A percentile compares a stretch with the other conserved stretches of the same genome.
Conservation (phyloP, 208 protist genomes). For the Kentomonas sorsogonicus region DNA sequence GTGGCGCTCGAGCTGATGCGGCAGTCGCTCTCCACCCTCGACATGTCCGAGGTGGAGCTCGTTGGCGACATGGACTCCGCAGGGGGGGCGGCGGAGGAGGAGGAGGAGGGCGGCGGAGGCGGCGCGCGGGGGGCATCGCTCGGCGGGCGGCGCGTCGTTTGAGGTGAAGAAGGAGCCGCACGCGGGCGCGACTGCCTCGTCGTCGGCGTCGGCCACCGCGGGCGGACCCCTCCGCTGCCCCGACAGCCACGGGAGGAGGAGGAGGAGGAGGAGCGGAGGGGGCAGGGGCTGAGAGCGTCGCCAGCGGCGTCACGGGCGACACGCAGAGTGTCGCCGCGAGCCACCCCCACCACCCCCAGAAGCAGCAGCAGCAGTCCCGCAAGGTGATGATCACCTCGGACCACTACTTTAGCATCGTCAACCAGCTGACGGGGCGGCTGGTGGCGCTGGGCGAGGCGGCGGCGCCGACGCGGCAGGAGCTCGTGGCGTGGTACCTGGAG, state of each 20-base stretch:
- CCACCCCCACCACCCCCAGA: constrained; percentile 1
- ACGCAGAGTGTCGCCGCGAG: constrained; percentile 3
- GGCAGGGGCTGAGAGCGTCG: neutral
- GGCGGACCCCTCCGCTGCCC: neutral
- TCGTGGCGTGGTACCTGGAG: constrained; percentile 86
- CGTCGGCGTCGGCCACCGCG: too few relatives aligned
- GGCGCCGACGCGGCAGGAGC: constrained; percentile 67
- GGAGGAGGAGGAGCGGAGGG: neutral
- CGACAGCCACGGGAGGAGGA: neutral
- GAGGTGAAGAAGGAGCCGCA: constrained; percentile 33
- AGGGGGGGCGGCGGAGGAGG: constrained; percentile 14
- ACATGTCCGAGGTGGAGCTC: constrained; percentile 87
- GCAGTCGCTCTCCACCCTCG: constrained; percentile 82
- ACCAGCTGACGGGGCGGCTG: constrained; percentile 61
- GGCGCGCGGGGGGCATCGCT: neutral
- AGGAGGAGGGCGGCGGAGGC: neutral
- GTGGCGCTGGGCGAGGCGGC: constrained; percentile 59
- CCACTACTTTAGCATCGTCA: constrained; percentile 86
- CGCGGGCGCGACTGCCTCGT: too few relatives aligned
- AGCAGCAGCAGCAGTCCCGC: constrained; percentile 8
- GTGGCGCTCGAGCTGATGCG: constrained; percentile 88
- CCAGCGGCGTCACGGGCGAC: neutral
- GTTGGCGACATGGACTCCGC: constrained; percentile 39
- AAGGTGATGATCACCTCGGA: constrained; percentile 77
- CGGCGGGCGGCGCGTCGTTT: too few relatives aligned